These are phyloP conservation scores for Penicillium palitans DNA, from an alignment of 2,329 filamentous ascomycete genomes.

Conservation along the genomic window DNA sequence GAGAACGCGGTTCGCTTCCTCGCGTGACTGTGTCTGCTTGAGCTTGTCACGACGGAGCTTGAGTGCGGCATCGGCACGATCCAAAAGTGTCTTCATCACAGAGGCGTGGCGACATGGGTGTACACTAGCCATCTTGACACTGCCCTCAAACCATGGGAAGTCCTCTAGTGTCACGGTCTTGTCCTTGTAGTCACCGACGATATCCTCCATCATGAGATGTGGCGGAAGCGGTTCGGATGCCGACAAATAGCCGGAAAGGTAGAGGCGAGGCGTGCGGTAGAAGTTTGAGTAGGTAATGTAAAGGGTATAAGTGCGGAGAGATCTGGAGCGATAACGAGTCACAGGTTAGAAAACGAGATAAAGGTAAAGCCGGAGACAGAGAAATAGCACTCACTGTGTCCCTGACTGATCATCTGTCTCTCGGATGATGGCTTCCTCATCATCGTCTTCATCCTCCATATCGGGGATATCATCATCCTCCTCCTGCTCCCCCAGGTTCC, in stretches of 20 bases:
- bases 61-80: slow-evolving; percentile 89
- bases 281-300: slow-evolving; percentile 98
- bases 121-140: slow-evolving; percentile 92
- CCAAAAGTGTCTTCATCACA: slow-evolving; percentile 96
- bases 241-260: slow-evolving; percentile 84
- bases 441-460: slow-evolving; percentile 96
- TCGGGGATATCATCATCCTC: slow-evolving; percentile 82
- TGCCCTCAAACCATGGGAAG: slow-evolving; percentile 89
- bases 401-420: slow-evolving; percentile 58
- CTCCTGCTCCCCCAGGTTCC: slow-evolving; percentile 73
- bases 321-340: slow-evolving; percentile 50
- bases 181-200: slow-evolving; percentile 94
- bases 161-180: slow-evolving; percentile 98
- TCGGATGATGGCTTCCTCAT: slow-evolving; percentile 91
- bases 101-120: slow-evolving; percentile 97
- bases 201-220: slow-evolving; percentile 91
- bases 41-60: slow-evolving; percentile 85
- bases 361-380: background rate
- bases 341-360: slow-evolving; percentile 12
- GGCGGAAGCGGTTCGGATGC: slow-evolving; percentile 79
- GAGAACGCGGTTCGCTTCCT: slow-evolving; percentile 28
- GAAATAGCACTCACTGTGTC: slow-evolving; percentile 53
- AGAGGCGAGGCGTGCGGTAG: slow-evolving; percentile 93
- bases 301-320: slow-evolving; percentile 89
- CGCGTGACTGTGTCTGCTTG: slow-evolving; percentile 57